Conservation (phyloP, 2,329 filamentous ascomycete genomes). For the Fusarium pseudonygamai region DNA sequence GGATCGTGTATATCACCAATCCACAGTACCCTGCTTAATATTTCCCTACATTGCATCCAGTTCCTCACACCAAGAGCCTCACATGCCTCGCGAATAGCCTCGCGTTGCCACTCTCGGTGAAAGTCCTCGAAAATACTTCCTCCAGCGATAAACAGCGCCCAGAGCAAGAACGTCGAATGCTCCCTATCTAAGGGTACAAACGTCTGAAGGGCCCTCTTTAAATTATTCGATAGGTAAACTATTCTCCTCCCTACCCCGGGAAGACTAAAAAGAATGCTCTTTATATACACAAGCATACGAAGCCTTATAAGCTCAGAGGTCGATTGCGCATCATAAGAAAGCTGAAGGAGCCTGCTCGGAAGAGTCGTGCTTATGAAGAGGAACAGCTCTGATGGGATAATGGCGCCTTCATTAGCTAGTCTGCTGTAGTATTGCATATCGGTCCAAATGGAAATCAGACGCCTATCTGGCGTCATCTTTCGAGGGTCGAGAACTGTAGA, state of each 20-base stretch:
- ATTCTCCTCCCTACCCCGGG: not conserved
- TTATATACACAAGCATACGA: not conserved
- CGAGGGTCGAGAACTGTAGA: fast-evolving
- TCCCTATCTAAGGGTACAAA: fast-evolving
- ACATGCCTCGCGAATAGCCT: fast-evolving
- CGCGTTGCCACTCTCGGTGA: not conserved
- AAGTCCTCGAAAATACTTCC: not conserved
- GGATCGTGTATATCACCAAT: fast-evolving
- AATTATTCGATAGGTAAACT: fast-evolving
- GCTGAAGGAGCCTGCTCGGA: not conserved
- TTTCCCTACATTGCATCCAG: fast-evolving
- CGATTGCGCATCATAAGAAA: not conserved
- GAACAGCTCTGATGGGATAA: not conserved
- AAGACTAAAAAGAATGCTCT: not conserved
- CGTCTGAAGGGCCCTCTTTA: fast-evolving
- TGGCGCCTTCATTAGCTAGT: fast-evolving
- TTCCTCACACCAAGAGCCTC: fast-evolving
- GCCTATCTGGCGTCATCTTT: fast-evolving
- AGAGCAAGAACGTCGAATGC: not conserved
- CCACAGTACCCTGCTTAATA: fast-evolving
- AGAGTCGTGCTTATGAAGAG: not conserved
- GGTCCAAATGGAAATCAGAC: fast-evolving
- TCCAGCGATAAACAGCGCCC: fast-evolving
- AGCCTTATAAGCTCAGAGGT: not conserved
- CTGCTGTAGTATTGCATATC: not conserved